Evolutionary conservation across 345 rosid species (phyloP), one percentile per base, ranked within the genome.

Genomic region (Dipteronia sinensis): DNA sequence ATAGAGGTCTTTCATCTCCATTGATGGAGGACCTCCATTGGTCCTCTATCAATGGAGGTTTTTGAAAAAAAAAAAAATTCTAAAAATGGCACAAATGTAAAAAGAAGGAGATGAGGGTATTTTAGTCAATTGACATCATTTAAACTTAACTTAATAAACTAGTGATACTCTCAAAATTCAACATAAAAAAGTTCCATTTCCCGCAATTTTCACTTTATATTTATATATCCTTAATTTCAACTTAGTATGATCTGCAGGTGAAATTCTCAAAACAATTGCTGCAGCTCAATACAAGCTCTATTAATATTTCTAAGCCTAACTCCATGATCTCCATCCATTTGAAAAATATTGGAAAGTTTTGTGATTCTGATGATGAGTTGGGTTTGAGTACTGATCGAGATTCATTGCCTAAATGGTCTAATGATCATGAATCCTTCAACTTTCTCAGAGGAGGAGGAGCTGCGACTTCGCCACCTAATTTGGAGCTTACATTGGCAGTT

Each of bases 401-500:
- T 15, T 56, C 58, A 27, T 42, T 59, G 34, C 68, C 67, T 17
- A 7, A 44, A 72, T 55, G 72, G 6, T 51, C 42, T 7, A 31
- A 31, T 34, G n/a, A 31, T 47, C 3, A 47, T 19, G 71, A 78
- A 66, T 55, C 72, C 3, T 66, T 49, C 34, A 66, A 40, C 73
- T 56, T 62, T 20, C 34, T 22, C 6, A 72, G 34, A 31, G 34
- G 34, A 29, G 34, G 10, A 25, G 59, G 10, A 25, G 59, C 10
- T 25, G 62, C 47, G 42, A 20, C 20, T 38, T 11, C 63, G 25
- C 22, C 72, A 19, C 82, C 82, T 64, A 73, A 80, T 70, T 75
- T 80, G 58, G 82, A 80, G 72, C 82, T 80, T 25, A 70, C 72
- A 23, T 56, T 76, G n/a, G 74, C 83, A 46, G 69, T 75, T 49